Percentiles rank a stretch among this genome's conserved stretches.
These are phyloP conservation scores for Solanum peruvianum DNA, from an alignment of 257 asterid genomes.

Conservation along the genomic window DNA sequence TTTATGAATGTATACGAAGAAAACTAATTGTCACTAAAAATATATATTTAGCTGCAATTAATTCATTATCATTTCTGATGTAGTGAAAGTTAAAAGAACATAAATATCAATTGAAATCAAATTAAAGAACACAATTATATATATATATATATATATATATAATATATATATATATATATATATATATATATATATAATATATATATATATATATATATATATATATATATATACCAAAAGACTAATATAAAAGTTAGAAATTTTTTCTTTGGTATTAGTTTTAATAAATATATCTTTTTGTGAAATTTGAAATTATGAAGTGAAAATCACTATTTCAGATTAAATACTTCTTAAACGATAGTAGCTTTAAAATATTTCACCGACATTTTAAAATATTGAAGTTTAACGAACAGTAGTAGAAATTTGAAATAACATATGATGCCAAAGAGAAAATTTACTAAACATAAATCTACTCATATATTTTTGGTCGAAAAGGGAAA, in stretches of 20 bases:
- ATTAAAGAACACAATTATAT: neutral
- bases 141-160: no score
- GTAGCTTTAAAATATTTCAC: neutral
- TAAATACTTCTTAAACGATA: neutral
- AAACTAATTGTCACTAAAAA: no score
- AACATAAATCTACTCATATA: neutral
- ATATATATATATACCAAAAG: neutral
- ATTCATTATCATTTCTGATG: no score
- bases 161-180: no score
- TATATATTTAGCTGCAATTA: no score
- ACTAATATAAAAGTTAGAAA: neutral
- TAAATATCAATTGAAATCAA: neutral
- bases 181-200: no score
- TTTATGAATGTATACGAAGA: no score
- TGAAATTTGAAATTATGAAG: neutral
- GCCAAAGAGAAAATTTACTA: no score
- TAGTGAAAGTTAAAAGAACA: rapidly evolving
- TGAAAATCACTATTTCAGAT: neutral
- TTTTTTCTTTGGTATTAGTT: neutral
- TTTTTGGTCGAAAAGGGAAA: neutral
- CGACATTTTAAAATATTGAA: neutral
- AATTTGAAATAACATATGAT: neutral
- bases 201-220: no score
- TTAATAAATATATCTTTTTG: neutral
- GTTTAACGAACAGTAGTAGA: neutral